Evolutionary conservation across 2,329 filamentous ascomycete species (phyloP).

Genomic region (Lomentospora prolificans): DNA sequence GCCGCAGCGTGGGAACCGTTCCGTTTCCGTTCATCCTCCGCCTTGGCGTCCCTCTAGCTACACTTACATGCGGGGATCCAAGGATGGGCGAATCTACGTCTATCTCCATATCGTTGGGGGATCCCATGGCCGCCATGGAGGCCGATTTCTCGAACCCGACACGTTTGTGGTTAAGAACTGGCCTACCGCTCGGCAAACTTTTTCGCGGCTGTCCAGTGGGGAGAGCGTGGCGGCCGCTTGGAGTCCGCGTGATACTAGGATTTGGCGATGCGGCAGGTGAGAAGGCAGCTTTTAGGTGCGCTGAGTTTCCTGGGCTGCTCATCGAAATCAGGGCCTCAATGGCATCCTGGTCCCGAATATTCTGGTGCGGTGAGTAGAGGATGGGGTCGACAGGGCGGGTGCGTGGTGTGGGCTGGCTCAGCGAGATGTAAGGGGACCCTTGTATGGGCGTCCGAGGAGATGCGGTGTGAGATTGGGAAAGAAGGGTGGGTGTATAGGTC

Average conservation of each 20-base stretch:
- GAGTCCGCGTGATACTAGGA: constrained; percentile 13
- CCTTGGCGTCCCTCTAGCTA: constrained; percentile 27
- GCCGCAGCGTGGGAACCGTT: constrained; percentile 22
- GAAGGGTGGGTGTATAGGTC: constrained; percentile 36
- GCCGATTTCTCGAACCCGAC: constrained; percentile 39
- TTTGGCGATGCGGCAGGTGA: constrained; percentile 29
- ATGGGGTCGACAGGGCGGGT: constrained; percentile 39
- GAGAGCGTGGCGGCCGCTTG: constrained; percentile 24
- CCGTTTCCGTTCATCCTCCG: constrained; percentile 30
- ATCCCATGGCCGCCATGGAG: constrained; percentile 15
- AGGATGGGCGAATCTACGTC: constrained; percentile 19
- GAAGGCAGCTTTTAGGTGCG: constrained; percentile 48
- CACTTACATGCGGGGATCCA: constrained; percentile 8
- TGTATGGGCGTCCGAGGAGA: constrained; percentile 25
- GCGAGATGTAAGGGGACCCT: constrained; percentile 21
- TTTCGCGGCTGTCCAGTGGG: constrained; percentile 41
- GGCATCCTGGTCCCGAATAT: constrained; percentile 67
- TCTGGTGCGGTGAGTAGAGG: constrained; percentile 59
- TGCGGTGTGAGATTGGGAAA: constrained; percentile 38
- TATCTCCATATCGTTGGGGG: constrained; percentile 21
- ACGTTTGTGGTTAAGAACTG: constrained; percentile 30
- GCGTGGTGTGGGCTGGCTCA: constrained; percentile 26
- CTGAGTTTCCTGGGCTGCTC: constrained; percentile 67
- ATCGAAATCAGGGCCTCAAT: constrained; percentile 73
- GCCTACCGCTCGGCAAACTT: constrained; percentile 39